phyloP scores from a whole-genome alignment of 768 basidiomycete genomes.

The Clavulina sp. region DNA sequence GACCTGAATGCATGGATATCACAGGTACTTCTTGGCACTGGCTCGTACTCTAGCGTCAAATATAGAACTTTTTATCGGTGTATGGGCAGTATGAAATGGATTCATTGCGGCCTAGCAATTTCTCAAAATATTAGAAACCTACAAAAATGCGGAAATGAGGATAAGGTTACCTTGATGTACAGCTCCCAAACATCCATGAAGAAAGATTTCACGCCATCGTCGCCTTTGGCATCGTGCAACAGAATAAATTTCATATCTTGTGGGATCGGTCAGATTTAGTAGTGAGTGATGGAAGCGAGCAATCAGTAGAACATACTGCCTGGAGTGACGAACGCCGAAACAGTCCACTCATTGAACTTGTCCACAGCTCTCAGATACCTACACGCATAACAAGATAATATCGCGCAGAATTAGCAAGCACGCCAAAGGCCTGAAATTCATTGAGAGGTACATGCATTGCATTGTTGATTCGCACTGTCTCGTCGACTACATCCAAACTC shows the following conservation, averaged over 20 bases:
- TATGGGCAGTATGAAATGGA: slow-evolving; percentile 92
- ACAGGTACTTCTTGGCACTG: slow-evolving; percentile 72
- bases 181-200: slow-evolving; percentile 94
- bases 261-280: too few species aligned
- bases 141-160: neutral
- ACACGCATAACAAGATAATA: slow-evolving; percentile 3
- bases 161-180: slow-evolving; percentile 68
- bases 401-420: neutral
- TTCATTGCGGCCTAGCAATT: slow-evolving; percentile 59
- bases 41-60: slow-evolving; percentile 77
- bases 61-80: slow-evolving; percentile 52
- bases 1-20: too few species aligned
- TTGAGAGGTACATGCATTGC: slow-evolving; percentile 39
- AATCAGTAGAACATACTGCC: slow-evolving; percentile 65
- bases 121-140: neutral
- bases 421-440: neutral
- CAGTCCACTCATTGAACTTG: slow-evolving; percentile 97
- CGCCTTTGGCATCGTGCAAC: slow-evolving; percentile 89
- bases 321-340: slow-evolving; percentile 90
- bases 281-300: neutral
- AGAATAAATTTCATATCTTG: slow-evolving; percentile 90
- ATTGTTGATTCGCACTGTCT: slow-evolving; percentile 68
- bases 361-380: slow-evolving; percentile 95
- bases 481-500: slow-evolving; percentile 87
- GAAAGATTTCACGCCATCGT: slow-evolving; percentile 87